Conservation (phyloP, 768 basidiomycete genomes). For the Macrocybe gigantea region DNA sequence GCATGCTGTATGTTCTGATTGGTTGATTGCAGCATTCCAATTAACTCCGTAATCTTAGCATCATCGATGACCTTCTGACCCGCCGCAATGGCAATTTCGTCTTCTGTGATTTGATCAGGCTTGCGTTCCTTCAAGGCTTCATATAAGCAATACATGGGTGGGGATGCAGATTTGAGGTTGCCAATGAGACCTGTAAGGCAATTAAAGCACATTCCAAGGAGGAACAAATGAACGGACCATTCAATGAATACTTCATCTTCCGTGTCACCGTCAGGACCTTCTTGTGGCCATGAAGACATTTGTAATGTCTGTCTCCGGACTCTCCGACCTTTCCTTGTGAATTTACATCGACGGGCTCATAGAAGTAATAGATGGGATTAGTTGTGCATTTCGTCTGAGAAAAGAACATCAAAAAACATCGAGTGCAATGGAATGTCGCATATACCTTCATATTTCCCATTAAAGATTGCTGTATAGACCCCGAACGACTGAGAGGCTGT, state of each 20-base stretch:
- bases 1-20: not conserved
- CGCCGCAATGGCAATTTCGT: constrained; percentile 3
- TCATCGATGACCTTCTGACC: too few species aligned
- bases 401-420: not conserved
- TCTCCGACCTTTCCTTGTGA: constrained; percentile 6
- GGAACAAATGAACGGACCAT: constrained; percentile 6
- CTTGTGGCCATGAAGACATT: constrained; percentile 10
- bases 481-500: too few species aligned
- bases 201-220: not conserved
- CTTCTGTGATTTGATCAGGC: not conserved
- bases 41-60: not conserved
- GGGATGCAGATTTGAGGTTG: not conserved
- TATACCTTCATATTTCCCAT: not conserved
- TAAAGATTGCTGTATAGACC: not conserved
- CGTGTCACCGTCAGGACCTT: constrained; percentile 12
- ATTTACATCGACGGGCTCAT: constrained; percentile 7
- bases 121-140: not conserved
- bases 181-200: not conserved
- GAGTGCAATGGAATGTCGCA: not conserved
- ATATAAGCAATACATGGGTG: constrained; percentile 7
- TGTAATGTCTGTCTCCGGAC: constrained; percentile 14
- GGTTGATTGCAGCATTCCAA: not conserved
- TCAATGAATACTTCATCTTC: constrained; percentile 7
- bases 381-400: not conserved
- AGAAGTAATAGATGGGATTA: constrained; percentile 15